Evolutionary conservation across 176 grass and related monocot genomes (phyloP), one percentile per base, ranked within the genome.

Genomic region (Cenchrus fungigraminus): DNA sequence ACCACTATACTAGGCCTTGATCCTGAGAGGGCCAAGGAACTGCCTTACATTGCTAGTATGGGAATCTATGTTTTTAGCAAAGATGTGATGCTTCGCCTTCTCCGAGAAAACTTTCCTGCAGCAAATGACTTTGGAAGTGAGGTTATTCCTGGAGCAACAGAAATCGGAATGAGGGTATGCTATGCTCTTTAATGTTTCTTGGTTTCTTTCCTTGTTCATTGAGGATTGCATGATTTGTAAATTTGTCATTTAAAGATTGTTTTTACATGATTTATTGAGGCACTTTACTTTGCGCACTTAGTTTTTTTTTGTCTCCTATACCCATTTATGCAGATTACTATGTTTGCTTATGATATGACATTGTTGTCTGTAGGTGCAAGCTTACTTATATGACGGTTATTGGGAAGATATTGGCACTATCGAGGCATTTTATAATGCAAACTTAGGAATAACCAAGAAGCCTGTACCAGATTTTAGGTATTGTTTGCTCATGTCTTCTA

Each of bases 71-170:
- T 99, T 34, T 88, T 99, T 61, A 99, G 97, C 82, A 99, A 97
- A 78, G 82, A 99, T 44, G 82, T 94, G 68, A 99, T 99, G 97
- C 81, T 99, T 78, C 70, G 88, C 58, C 88, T 99, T 69, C 92
- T 99, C 62, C 92, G 85, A 8, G 94, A 94, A 13, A 86, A 86
- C 50, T 99, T 99, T 64, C 90, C 94, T 54, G 88, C 49, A 37
- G 82, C 97, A 47, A 99, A 99, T 97, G 97, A 99, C 86, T 99
- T 99, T 22, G 97, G 97, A 71, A 99, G 97, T 88, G 97, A 99
- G 80, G 92, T 99, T 74, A 99, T 99, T 87, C 97, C 97, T 65
- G 97, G 97, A 65, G 97, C 97, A 77, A 99, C 97, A 79, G 92
- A 79, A 28, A 54, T 91, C 63, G 94, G 94, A 76, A 91, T 89